These are phyloP conservation scores for Melampsora occidentalis DNA, from an alignment of 1,284 basidiomycete genomes.

Conservation along the genomic window DNA sequence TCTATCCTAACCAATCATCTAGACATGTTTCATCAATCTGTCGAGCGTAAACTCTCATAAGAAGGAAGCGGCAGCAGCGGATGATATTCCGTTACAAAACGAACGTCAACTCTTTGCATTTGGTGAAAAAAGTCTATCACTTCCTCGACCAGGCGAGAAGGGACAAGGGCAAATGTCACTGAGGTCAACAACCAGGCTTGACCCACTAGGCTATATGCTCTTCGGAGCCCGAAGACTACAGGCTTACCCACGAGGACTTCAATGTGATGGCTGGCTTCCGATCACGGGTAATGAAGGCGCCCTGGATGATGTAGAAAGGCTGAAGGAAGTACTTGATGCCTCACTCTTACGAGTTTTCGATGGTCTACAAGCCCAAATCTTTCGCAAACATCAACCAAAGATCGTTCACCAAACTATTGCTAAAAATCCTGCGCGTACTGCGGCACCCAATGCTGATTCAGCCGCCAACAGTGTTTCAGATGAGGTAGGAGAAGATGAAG, in stretches of 20 bases:
- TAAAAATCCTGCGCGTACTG: not conserved
- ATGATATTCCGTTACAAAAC: constrained; percentile 46
- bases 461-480: constrained; percentile 11
- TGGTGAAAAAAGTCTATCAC: constrained; percentile 64
- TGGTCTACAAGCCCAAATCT: constrained; percentile 60
- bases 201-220: constrained; percentile 85
- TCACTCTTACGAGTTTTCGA: constrained; percentile 90
- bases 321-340: constrained; percentile 76
- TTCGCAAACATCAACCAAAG: constrained; percentile 16
- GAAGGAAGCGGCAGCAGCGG: constrained; percentile 42
- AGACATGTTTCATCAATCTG: constrained; percentile 37
- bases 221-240: constrained; percentile 79
- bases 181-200: constrained; percentile 61
- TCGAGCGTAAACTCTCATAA: constrained; percentile 43
- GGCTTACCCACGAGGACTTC: constrained; percentile 56
- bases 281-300: constrained; percentile 72
- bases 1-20: not conserved
- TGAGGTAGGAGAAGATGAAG: constrained; percentile 18
- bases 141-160: constrained; percentile 35
- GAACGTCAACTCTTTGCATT: constrained; percentile 78
- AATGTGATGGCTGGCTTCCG: constrained; percentile 88
- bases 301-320: constrained; percentile 76
- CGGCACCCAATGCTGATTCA: constrained; percentile 11
- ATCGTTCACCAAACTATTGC: constrained; percentile 7
- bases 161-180: constrained; percentile 41